Base-by-base conservation (phyloP, 257 asterid genomes). In the Lycium barbarum region DNA sequence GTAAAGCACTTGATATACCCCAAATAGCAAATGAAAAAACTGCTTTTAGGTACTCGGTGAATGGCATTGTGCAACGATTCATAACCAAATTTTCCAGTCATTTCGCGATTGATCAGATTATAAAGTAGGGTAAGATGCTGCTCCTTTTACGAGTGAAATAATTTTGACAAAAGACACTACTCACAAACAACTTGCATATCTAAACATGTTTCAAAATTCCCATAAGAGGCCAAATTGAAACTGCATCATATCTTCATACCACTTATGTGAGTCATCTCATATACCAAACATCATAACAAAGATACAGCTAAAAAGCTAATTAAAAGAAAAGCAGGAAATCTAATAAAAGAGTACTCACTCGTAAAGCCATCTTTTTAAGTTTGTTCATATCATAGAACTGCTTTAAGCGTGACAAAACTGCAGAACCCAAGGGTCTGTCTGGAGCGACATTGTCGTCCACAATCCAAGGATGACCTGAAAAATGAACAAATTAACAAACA, bases 341-440 rank as follows among this genome's bases (percentile, higher is more conserved):
- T 53, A 3, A 15, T 76, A 76, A 26, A 65, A 43, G 73, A 84
- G 49, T 55, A 59, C 90, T 47, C 90, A 96, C 98, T 38, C 95
- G 95, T 26, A 96, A 89, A 54, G 99, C 99, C 99, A 95, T 96
- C 92, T 96, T 95, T 91, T 96, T 96, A 33, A 96, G 98, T 87
- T 96, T 95, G 92, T 96, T 96, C 99, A 96, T 96, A 47, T 96
- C 97, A 10, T 93, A 95, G 82, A 96, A 96, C 83, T 96, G 99
- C 91, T 95, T 95, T 81, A 96, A 89, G 55, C 98, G 93, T 9
- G 93, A 87, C 86, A 96, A 80, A 63, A 96, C 98, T 18, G 98
- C 98, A n/a, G 98, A 91, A 47, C 97, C 98, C 89, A 95, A 89
- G 45, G 99, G 99, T 59, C 89, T 91, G 89, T 96, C 99, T 1